Evolutionary conservation across 352 stramenopile genomes (phyloP).

Genomic region (Globisporangium echinulatum): DNA sequence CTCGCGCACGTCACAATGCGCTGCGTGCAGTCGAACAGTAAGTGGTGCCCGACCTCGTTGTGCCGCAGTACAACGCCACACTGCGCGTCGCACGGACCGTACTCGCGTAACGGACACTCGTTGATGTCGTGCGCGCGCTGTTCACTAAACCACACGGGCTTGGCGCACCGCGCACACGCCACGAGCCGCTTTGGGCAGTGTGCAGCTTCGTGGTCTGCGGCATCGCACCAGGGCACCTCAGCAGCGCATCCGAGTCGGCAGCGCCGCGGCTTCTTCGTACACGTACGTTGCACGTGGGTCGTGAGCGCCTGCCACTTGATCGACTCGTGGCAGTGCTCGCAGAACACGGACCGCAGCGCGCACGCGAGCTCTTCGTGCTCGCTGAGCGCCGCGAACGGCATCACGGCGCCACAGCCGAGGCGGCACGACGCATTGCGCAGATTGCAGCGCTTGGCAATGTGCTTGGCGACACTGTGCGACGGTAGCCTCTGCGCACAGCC

Average conservation of each 20-base stretch:
- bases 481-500: slow-evolving; percentile 55
- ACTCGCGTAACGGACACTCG: slow-evolving; percentile 49
- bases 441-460: slow-evolving; percentile 56
- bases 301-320: slow-evolving; percentile 23
- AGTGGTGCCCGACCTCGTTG: slow-evolving; percentile 54
- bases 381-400: slow-evolving; percentile 31
- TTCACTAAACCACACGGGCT: slow-evolving; percentile 39
- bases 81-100: slow-evolving; percentile 35
- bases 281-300: slow-evolving; percentile 31
- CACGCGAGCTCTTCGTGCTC: slow-evolving; percentile 56
- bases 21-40: slow-evolving; percentile 45
- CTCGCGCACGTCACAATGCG: slow-evolving; percentile 39
- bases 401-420: slow-evolving; percentile 48
- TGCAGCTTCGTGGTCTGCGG: slow-evolving; percentile 25
- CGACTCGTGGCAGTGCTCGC: slow-evolving; percentile 39
- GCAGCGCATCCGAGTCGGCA: slow-evolving; percentile 44
- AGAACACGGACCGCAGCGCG: slow-evolving; percentile 33
- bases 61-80: slow-evolving; percentile 36
- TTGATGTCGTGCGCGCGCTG: slow-evolving; percentile 25
- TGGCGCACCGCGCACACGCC: slow-evolving; percentile 37
- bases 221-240: slow-evolving; percentile 21
- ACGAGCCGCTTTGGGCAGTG: slow-evolving; percentile 63
- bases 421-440: slow-evolving; percentile 48
- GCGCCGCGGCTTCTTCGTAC: slow-evolving; percentile 26
- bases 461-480: slow-evolving; percentile 21